A percentile compares a stretch with the other conserved stretches of the same genome.
Conservation (phyloP, 2,329 filamentous ascomycete genomes). For the Niveomyces coronatus region DNA sequence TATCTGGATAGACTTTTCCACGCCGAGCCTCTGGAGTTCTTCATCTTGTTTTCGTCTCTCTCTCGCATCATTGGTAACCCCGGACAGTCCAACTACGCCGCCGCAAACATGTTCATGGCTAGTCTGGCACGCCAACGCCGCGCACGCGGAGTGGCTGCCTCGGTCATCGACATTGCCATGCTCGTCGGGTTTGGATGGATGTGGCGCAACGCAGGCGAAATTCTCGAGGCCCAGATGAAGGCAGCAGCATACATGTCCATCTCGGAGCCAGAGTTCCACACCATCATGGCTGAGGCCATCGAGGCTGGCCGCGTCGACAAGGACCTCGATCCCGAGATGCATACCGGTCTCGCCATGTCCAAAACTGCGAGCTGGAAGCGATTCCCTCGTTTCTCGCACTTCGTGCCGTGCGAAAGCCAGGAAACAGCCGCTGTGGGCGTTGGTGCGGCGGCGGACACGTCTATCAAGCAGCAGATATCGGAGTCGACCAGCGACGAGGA, state of each 20-base stretch:
- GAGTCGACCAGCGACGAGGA: not conserved
- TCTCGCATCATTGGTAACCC: slow-evolving; percentile 18
- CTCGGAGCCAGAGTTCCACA: not conserved
- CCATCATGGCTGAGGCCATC: not conserved
- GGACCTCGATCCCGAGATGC: not conserved
- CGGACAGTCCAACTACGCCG: slow-evolving; percentile 34
- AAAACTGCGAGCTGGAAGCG: not conserved
- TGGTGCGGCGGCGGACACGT: not conserved
- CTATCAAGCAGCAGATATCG: not conserved
- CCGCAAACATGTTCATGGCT: slow-evolving; percentile 34
- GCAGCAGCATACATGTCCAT: not conserved
- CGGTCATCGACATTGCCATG: slow-evolving; percentile 26
- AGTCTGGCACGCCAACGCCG: slow-evolving; percentile 26
- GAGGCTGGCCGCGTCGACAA: not conserved
- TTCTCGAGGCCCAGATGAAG: not conserved
- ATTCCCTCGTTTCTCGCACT: not conserved
- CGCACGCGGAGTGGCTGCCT: slow-evolving; percentile 26
- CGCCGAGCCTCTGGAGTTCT: slow-evolving; percentile 24
- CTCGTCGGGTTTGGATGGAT: slow-evolving; percentile 31
- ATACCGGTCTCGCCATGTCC: not conserved
- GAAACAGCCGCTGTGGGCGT: not conserved
- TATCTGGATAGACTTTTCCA: slow-evolving; percentile 23
- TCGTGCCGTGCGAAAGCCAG: not conserved
- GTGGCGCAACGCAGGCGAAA: slow-evolving; percentile 1
- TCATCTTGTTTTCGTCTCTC: slow-evolving; percentile 25